Evolutionary conservation across 202 grass and related monocot genomes (phyloP), one percentile per base, ranked within the genome.

Genomic region (Elaeis oleifera): DNA sequence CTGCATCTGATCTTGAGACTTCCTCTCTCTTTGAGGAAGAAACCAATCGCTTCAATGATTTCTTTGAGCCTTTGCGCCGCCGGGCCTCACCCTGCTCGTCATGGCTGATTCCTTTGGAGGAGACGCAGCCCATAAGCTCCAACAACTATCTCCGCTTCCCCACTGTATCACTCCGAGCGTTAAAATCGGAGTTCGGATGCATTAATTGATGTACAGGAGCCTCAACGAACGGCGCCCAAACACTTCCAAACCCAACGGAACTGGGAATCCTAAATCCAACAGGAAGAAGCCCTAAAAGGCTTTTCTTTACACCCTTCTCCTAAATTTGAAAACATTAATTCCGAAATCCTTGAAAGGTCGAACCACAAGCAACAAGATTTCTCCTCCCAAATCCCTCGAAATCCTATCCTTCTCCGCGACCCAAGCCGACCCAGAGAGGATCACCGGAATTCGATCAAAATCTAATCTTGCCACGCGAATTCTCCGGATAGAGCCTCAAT

Each of bases 21-120:
- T 78, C 85, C 24, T 73, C 76, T 81, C 85, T 81, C 65, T 79
- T 92, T 29, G 86, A 81, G 44, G 77, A 78, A 71, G 88, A 89
- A 51, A 89, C 84, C 58, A 97, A 70, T 44, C 82, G 84, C 64
- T 76, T 89, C 44, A 97, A 64, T n/a, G 92, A 92, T 73, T 85
- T 97, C 77, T 85, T 89, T 0, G 90, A 89, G 14, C 67, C 75
- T 71, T 25, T 78, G 44, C 67, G 22, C 50, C 48, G 65, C 29
- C 65, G 62, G 22, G 71, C 61, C 53, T 50, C 28, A 6, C 54
- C 57, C 48, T 62, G 26, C 64, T 86, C 80, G 50, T 74, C 74
- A 18, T 76, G 79, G n/a, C 65, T 72, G 68, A 84, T 90, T 67
- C 82, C 83, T 76, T 89, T 97, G 3, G 92, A 92, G 78, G 77